Evolutionary conservation across 192 early-diverging fungal genomes (phyloP), one percentile per base, ranked within the genome.

Genomic region (Backusella australiensis): DNA sequence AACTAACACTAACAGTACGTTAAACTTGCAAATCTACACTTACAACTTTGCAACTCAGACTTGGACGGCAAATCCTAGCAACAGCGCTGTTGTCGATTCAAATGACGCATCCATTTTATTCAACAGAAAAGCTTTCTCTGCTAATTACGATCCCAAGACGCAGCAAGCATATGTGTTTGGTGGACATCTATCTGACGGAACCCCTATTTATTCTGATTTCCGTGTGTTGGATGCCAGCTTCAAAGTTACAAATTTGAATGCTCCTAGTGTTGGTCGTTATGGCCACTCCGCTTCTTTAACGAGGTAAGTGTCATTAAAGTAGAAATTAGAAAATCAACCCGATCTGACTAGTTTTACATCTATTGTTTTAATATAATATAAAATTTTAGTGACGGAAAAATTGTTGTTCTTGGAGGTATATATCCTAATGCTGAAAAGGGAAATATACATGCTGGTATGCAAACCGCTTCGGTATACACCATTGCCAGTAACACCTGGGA

Each of bases 371-470:
- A 71, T 46, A 39, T 6, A 49, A 0, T 39, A 39, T 39, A 39
- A 39, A 39, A 39, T 2, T 49, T 6, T 49, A 81, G 75, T 63
- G 75, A 72, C 56, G 80, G 80, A n/a, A 74, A 72, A 56, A 46
- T 81, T 21, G 72, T 81, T 26, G 56, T 81, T 44, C 39, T 77
- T 59, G 80, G 80, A 74, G 80, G 80, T 77, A 36, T 39, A 32
- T 6, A 29, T 29, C 29, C 29, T 29, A 29, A 29, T 29, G 29
- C 29, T 29, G 29, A 0, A 29, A 29, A 29, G 17, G 67, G 35
- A 4, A 68, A 29, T 11, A 34, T 15, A 8, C 34, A 78, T 36
- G 68, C 41, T 23, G 32, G 36, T 71, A 78, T 73, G 66, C 3
- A 70, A n/a, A 35, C 5, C 26, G 34, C 72, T 34, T 56, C 34